phyloP scores from a whole-genome alignment of 2,329 filamentous ascomycete genomes.

The Teratosphaeria nubilosa region DNA sequence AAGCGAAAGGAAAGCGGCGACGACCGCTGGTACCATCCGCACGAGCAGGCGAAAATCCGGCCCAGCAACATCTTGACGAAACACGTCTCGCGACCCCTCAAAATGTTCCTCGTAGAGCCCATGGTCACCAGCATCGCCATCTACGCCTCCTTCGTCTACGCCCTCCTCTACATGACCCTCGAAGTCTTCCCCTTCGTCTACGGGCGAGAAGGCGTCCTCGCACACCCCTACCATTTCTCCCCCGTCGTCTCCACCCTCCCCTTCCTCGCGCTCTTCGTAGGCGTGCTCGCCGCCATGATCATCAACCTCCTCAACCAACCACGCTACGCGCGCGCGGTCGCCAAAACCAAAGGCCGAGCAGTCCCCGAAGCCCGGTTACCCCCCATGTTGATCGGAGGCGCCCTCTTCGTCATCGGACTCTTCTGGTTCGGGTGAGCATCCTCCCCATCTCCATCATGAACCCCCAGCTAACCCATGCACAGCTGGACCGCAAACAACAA shows the following conservation, averaged over 20 bases:
- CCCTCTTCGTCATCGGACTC: conserved; percentile 31
- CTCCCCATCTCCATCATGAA: background rate
- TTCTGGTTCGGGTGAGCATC: conserved; percentile 6
- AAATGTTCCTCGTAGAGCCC: conserved; percentile 39
- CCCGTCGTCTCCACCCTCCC: conserved; percentile 35
- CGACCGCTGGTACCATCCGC: conserved; percentile 33
- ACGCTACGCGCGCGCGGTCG: conserved; percentile 29
- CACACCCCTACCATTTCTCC: conserved; percentile 33
- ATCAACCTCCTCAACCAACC: conserved; percentile 42
- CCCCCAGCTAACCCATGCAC: background rate
- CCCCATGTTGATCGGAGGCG: conserved; percentile 36
- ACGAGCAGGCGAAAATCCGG: conserved; percentile 35
- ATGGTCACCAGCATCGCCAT: conserved; percentile 44
- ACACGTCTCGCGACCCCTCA: conserved; percentile 32
- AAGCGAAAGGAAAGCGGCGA: conserved; percentile 32
- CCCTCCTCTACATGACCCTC: conserved; percentile 37
- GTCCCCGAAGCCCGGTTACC: conserved; percentile 30
- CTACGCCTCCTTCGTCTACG: conserved; percentile 36
- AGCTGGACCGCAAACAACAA: conserved; percentile 29
- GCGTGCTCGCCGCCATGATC: conserved; percentile 29
- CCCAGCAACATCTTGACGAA: conserved; percentile 33
- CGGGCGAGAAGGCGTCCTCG: conserved; percentile 2
- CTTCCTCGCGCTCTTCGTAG: conserved; percentile 36
- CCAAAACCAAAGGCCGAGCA: conserved; percentile 24
- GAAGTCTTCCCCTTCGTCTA: conserved; percentile 42